Conservation (phyloP, 768 basidiomycete genomes). For the Clavaria fumosa region DNA sequence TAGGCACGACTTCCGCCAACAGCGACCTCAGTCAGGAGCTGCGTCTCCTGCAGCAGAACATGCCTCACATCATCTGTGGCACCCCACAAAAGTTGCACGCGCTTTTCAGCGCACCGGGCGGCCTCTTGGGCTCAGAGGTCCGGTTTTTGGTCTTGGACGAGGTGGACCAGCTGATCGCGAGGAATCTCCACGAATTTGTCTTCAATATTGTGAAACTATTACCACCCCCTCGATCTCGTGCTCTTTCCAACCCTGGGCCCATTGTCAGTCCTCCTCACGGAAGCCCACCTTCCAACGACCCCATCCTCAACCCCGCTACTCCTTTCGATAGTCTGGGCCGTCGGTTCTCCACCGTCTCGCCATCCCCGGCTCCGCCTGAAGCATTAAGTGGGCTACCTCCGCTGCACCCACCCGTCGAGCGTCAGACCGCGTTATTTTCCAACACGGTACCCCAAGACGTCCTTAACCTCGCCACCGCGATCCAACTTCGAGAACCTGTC, state of each 20-base stretch:
- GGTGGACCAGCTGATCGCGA: slow-evolving; percentile 94
- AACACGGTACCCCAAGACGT: slow-evolving; percentile 98
- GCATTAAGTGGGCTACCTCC: too few species aligned
- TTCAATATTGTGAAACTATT: slow-evolving; percentile 85
- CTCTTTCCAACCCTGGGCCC: slow-evolving; percentile 31
- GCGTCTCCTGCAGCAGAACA: slow-evolving; percentile 73
- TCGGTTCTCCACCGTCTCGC: slow-evolving; percentile 41
- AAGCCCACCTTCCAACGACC: slow-evolving; percentile 18
- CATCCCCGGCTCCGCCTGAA: slow-evolving; percentile 31
- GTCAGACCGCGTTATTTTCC: slow-evolving; percentile 89
- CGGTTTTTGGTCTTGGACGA: slow-evolving; percentile 93
- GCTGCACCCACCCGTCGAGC: slow-evolving; percentile 38
- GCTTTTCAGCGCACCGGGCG: slow-evolving; percentile 68
- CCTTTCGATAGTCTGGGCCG: slow-evolving; percentile 30
- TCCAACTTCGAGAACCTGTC: slow-evolving; percentile 91
- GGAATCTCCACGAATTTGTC: slow-evolving; percentile 91
- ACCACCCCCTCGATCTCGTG: slow-evolving; percentile 71
- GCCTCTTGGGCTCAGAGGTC: slow-evolving; percentile 69
- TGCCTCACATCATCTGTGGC: slow-evolving; percentile 91
- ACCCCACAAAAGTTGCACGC: slow-evolving; percentile 95
- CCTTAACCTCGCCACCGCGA: slow-evolving; percentile 82
- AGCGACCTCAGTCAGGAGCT: slow-evolving; percentile 61
- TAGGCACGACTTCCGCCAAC: slow-evolving; percentile 54
- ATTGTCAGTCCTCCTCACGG: slow-evolving; percentile 20
- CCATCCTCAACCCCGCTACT: too few species aligned